Evolutionary conservation across 179 eudicot species (phyloP).

Genomic region (Nepenthes alata): DNA sequence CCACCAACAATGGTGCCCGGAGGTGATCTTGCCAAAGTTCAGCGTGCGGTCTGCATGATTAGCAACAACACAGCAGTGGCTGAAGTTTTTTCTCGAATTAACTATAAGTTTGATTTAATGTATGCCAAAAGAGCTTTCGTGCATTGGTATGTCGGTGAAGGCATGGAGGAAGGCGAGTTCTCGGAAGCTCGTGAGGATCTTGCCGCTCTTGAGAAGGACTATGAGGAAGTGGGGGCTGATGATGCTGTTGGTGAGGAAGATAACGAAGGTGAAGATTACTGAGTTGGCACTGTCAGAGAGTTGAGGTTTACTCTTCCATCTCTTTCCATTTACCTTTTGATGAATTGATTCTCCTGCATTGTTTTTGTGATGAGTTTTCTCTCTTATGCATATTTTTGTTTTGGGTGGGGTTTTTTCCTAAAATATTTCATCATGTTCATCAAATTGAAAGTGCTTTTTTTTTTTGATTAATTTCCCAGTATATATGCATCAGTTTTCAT

Average conservation of each 20-base stretch:
- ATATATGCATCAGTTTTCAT: no score
- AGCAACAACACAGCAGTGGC: conserved; percentile 64
- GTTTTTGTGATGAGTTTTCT: background rate
- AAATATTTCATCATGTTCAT: no score
- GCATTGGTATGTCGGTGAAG: conserved; percentile 70
- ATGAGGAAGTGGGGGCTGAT: conserved; percentile 61
- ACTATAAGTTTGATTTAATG: conserved; percentile 58
- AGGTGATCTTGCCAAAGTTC: conserved; percentile 52
- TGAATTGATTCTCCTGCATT: no score
- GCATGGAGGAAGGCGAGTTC: conserved; percentile 80
- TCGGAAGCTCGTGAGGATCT: conserved; percentile 66
- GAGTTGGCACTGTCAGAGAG: conserved; percentile 6
- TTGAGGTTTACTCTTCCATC: no score
- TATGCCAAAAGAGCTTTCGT: conserved; percentile 60
- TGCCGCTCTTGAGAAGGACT: conserved; percentile 68
- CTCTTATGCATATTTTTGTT: background rate
- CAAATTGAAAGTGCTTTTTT: no score
- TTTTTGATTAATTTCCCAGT: no score
- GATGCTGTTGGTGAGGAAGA: conserved; percentile 32
- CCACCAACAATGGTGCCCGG: conserved; percentile 61
- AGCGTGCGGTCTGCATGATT: conserved; percentile 66
- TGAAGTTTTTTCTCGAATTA: conserved; percentile 47
- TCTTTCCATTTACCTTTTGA: no score
- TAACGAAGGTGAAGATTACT: conserved; percentile 34
- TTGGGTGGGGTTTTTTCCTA: no score